Evolutionary conservation across 2,329 filamentous ascomycete genomes (phyloP).

Genomic region (Hirsutella rhossiliensis): DNA sequence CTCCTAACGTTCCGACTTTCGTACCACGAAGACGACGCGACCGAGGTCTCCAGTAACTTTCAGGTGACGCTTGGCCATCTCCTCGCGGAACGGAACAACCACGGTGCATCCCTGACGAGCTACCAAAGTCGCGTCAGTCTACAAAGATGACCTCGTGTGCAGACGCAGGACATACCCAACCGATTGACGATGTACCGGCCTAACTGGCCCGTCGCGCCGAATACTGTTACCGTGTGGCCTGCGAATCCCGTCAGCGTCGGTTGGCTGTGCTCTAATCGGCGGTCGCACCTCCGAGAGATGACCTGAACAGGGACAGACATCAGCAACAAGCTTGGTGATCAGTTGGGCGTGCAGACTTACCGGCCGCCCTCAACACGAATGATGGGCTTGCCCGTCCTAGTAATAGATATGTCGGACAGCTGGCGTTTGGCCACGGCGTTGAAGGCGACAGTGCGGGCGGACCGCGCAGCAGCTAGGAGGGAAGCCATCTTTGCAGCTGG

Average conservation of each 20-base stretch:
- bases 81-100: constrained; percentile 85
- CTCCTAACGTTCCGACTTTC: constrained; percentile 9
- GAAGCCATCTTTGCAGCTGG: constrained; percentile 37
- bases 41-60: constrained; percentile 95
- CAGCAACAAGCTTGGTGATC: constrained; percentile 11
- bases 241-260: constrained; percentile 16
- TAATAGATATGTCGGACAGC: constrained; percentile 80
- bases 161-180: constrained; percentile 45
- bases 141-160: not conserved
- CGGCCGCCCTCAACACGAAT: constrained; percentile 80
- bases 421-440: constrained; percentile 37
- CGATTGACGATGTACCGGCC: constrained; percentile 97
- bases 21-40: constrained; percentile 72
- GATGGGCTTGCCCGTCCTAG: constrained; percentile 91
- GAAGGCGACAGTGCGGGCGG: constrained; percentile 33
- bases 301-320: constrained; percentile 39
- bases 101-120: constrained; percentile 91
- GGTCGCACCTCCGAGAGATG: constrained; percentile 68
- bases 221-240: constrained; percentile 95
- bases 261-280: constrained; percentile 5
- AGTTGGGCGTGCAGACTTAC: constrained; percentile 37
- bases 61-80: constrained; percentile 94
- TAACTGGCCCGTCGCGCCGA: constrained; percentile 91
- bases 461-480: constrained; percentile 44
- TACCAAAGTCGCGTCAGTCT: constrained; percentile 21